These are phyloP conservation scores for Myrica gale DNA, from an alignment of 306 rosid genomes.

Conservation along the genomic window DNA sequence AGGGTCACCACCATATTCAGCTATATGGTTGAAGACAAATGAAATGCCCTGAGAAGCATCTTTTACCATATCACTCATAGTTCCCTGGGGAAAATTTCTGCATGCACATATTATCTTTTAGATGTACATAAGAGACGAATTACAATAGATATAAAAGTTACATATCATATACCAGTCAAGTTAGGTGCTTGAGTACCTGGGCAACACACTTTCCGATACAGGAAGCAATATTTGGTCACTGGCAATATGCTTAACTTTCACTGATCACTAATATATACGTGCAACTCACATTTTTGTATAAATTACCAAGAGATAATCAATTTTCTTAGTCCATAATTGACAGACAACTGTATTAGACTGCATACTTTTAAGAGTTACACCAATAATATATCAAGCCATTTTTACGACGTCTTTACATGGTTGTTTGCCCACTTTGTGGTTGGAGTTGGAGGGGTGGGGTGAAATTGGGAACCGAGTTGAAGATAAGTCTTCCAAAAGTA, in stretches of 20 bases:
- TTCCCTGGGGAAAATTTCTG: conserved; percentile 99
- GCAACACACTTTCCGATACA: neutral
- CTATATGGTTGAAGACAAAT: conserved; percentile 62
- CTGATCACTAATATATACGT: neutral
- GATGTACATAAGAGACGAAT: conserved; percentile 12
- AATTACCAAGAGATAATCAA: neutral
- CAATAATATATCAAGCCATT: neutral
- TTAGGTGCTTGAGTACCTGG: neutral
- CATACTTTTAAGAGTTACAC: neutral
- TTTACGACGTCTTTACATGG: neutral
- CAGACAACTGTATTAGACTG: neutral
- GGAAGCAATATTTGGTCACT: neutral
- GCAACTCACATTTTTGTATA: neutral
- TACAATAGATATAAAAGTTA: conserved; percentile 5
- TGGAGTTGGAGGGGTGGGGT: neutral
- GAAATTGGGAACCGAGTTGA: too few species aligned
- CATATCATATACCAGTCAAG: neutral
- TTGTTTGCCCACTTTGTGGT: neutral
- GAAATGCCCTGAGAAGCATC: conserved; percentile 79
- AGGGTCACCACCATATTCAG: conserved; percentile 84
- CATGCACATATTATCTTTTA: conserved; percentile 32
- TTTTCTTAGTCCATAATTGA: neutral
- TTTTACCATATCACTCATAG: conserved; percentile 89
- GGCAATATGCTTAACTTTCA: neutral
- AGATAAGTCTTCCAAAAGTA: too few species aligned